Conservation (phyloP, 208 protist species). For the Trypanosoma mega region DNA sequence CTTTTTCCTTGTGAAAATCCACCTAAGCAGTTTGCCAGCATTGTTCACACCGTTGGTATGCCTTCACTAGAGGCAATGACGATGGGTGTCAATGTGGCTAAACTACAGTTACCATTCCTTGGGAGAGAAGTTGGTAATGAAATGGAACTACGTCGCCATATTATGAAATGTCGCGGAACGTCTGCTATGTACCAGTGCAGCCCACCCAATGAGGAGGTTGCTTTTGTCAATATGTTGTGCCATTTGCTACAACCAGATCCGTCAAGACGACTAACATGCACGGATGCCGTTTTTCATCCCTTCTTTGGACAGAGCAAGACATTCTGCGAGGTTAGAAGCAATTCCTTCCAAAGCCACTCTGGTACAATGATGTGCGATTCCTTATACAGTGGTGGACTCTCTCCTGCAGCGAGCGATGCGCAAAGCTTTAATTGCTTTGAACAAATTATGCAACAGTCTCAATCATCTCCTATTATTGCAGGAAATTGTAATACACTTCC, state of each 20-base stretch:
- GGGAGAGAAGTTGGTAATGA: slow-evolving; percentile 11
- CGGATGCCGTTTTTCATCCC: slow-evolving; percentile 59
- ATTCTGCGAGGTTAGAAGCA: neutral
- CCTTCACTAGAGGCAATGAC: slow-evolving; percentile 75
- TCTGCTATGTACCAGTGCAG: neutral
- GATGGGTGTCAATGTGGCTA: slow-evolving; percentile 33
- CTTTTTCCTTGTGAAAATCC: slow-evolving; percentile 93
- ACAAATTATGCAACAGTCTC: slow-evolving; percentile 10
- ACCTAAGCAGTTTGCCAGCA: slow-evolving; percentile 87
- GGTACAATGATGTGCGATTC: neutral
- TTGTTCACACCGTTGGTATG: slow-evolving; percentile 89
- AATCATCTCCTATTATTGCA: slow-evolving; percentile 3
- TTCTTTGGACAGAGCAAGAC: slow-evolving; percentile 32
- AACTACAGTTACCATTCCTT: slow-evolving; percentile 37
- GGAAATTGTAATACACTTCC: slow-evolving; percentile 6
- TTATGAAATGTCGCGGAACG: slow-evolving; percentile 17
- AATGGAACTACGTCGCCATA: slow-evolving; percentile 11
- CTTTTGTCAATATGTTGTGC: slow-evolving; percentile 66
- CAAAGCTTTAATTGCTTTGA: slow-evolving; percentile 3
- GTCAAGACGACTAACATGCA: slow-evolving; percentile 53
- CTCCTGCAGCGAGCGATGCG: neutral
- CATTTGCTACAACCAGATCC: slow-evolving; percentile 72
- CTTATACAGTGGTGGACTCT: neutral
- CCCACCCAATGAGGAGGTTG: slow-evolving; percentile 30
- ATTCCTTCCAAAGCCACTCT: neutral